Conservation (phyloP, 768 basidiomycete species). For the Pleurotus eryngii region DNA sequence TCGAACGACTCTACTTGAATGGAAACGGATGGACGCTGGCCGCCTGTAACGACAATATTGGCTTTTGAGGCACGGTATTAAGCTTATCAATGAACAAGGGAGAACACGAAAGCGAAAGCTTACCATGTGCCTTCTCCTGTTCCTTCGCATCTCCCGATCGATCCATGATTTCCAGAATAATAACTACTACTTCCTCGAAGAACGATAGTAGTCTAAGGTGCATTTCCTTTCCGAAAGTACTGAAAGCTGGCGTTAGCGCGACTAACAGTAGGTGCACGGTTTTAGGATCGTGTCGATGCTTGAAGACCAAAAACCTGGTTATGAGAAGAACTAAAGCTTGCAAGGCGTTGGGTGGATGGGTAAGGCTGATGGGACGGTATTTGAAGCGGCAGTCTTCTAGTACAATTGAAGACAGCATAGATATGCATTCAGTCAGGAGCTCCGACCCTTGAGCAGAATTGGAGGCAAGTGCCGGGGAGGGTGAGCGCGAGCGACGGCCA, state of each 20-base stretch:
- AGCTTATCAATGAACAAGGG: neutral
- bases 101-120: neutral
- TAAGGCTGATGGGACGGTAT: slow-evolving; percentile 54
- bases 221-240: slow-evolving; percentile 64
- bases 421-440: slow-evolving; percentile 57
- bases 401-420: slow-evolving; percentile 59
- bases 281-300: slow-evolving; percentile 47
- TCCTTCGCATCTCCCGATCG: neutral
- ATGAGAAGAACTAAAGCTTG: slow-evolving; percentile 72
- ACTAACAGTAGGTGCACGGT: slow-evolving; percentile 60
- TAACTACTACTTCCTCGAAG: slow-evolving; percentile 60
- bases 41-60: neutral
- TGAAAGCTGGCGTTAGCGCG: slow-evolving; percentile 72
- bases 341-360: slow-evolving; percentile 71
- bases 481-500: slow-evolving; percentile 48
- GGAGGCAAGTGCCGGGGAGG: slow-evolving; percentile 34
- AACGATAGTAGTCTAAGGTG: slow-evolving; percentile 60
- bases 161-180: neutral
- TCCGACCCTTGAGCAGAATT: slow-evolving; percentile 39
- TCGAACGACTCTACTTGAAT: slow-evolving; percentile 53
- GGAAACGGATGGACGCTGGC: slow-evolving; percentile 39
- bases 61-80: no score
- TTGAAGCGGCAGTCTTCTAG: slow-evolving; percentile 72
- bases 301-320: slow-evolving; percentile 60
- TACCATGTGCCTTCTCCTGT: neutral